phyloP scores from a whole-genome alignment of 169 alveolate species.

The Plasmodium yoelii region DNA sequence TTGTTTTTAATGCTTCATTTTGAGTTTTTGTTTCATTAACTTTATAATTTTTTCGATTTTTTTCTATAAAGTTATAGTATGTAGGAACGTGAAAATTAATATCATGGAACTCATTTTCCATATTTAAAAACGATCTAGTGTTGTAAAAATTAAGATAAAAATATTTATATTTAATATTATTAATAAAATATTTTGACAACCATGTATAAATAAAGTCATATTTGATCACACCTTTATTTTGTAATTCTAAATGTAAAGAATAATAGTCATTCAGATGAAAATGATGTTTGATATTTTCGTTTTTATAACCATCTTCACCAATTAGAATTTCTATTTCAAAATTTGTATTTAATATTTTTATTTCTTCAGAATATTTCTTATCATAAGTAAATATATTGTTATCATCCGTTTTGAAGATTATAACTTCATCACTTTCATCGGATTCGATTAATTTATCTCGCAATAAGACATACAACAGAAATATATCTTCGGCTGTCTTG shows the following conservation, averaged over 20 bases:
- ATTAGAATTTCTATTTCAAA: slow-evolving; percentile 62
- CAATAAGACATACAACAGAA: slow-evolving; percentile 27
- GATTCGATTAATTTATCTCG: slow-evolving; percentile 44
- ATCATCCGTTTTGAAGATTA: slow-evolving; percentile 40
- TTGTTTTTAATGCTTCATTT: not conserved
- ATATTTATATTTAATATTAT: slow-evolving; percentile 11
- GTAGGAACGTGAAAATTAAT: slow-evolving; percentile 7
- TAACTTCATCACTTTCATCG: slow-evolving; percentile 25
- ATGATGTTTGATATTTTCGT: slow-evolving; percentile 17
- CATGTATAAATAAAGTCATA: slow-evolving; percentile 32
- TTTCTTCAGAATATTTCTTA: slow-evolving; percentile 45
- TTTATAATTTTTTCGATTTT: not conserved
- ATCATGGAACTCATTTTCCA: slow-evolving; percentile 9
- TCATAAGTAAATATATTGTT: slow-evolving; percentile 45
- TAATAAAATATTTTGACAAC: slow-evolving; percentile 41
- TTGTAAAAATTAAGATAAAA: slow-evolving; percentile 41
- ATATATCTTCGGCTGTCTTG: slow-evolving; percentile 33
- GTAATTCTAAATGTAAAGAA: slow-evolving; percentile 52
- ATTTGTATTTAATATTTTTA: slow-evolving; percentile 22
- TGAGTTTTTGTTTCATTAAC: not conserved
- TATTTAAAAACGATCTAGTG: not conserved
- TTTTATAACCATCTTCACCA: slow-evolving; percentile 21
- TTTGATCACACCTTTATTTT: slow-evolving; percentile 50
- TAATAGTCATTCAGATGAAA: slow-evolving; percentile 27
- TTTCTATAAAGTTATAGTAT: slow-evolving; percentile 22